phyloP scores from a whole-genome alignment of 2,329 filamentous ascomycete species.

The Zymoseptoria crescenta region DNA sequence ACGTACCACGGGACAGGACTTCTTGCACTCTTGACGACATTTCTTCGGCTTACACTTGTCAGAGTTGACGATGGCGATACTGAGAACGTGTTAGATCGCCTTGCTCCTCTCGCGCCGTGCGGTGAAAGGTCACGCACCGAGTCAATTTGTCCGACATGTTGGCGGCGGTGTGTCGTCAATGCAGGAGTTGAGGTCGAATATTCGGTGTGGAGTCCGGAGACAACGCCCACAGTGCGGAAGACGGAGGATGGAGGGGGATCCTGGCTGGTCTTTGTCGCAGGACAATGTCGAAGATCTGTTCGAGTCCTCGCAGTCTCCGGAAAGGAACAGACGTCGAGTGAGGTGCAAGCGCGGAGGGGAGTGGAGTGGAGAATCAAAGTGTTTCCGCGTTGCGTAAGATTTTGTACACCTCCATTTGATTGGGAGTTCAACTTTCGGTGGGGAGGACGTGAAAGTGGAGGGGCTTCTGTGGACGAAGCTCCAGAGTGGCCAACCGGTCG shows the following conservation, averaged over 20 bases:
- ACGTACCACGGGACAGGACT: conserved; percentile 93
- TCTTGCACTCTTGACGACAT: conserved; percentile 94
- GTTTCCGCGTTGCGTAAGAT: not conserved
- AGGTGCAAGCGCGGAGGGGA: not conserved
- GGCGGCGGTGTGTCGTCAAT: conserved; percentile 18
- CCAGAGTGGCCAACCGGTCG: too few relatives aligned
- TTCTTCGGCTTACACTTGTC: conserved; percentile 76
- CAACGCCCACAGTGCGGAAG: not conserved
- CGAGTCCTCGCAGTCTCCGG: not conserved
- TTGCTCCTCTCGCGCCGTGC: not conserved
- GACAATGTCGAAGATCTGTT: not conserved
- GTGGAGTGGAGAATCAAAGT: not conserved
- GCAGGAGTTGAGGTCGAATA: conserved; percentile 1
- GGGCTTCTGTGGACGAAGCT: too few relatives aligned
- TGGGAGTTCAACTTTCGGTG: not conserved
- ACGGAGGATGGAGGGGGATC: not conserved
- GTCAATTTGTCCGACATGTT: conserved; percentile 82
- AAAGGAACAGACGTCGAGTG: not conserved
- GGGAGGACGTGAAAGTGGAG: not conserved
- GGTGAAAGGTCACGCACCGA: conserved; percentile 55
- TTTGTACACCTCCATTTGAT: not conserved
- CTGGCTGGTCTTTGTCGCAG: not conserved
- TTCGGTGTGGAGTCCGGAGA: not conserved
- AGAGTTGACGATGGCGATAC: conserved; percentile 97
- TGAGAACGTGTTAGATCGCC: conserved; percentile 32